These are phyloP conservation scores for Russula abietina DNA, from an alignment of 768 basidiomycete genomes.

Conservation along the genomic window DNA sequence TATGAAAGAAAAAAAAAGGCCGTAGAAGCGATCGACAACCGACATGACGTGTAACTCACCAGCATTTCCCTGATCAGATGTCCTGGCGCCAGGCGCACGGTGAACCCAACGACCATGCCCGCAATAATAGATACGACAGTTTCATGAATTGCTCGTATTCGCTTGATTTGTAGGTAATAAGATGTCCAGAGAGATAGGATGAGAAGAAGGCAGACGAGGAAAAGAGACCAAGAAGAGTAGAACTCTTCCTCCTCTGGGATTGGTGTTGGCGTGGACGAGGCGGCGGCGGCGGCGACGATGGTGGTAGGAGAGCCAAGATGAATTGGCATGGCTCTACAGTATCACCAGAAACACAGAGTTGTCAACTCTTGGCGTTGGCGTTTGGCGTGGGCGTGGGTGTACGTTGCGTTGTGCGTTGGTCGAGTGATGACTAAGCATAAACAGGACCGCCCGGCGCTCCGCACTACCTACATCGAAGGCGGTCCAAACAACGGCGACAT, in stretches of 20 bases:
- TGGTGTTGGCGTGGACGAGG: conserved; percentile 11
- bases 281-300: conserved; percentile 14
- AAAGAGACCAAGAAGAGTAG: conserved; percentile 91
- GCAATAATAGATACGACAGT: conserved; percentile 93
- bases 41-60: conserved; percentile 46
- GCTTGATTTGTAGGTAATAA: conserved; percentile 96
- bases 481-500: too few species aligned
- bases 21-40: neutral
- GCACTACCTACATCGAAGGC: too few species aligned
- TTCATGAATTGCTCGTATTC: conserved; percentile 93
- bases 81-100: conserved; percentile 85
- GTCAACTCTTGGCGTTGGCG: neutral
- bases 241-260: conserved; percentile 71
- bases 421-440: neutral
- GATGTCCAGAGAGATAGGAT: conserved; percentile 93
- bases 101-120: conserved; percentile 91
- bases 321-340: conserved; percentile 15
- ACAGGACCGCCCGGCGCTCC: too few species aligned
- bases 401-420: neutral
- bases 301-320: conserved; percentile 10
- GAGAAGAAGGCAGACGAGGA: conserved; percentile 86
- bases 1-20: too few species aligned
- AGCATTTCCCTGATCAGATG: conserved; percentile 97
- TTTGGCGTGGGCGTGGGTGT: too few species aligned
- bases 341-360: neutral